A percentile compares a stretch with the other conserved stretches of the same genome.
These are phyloP conservation scores for Dictyostelium discoideum DNA, from an alignment of 78 protist genomes.

Conservation along the genomic window DNA sequence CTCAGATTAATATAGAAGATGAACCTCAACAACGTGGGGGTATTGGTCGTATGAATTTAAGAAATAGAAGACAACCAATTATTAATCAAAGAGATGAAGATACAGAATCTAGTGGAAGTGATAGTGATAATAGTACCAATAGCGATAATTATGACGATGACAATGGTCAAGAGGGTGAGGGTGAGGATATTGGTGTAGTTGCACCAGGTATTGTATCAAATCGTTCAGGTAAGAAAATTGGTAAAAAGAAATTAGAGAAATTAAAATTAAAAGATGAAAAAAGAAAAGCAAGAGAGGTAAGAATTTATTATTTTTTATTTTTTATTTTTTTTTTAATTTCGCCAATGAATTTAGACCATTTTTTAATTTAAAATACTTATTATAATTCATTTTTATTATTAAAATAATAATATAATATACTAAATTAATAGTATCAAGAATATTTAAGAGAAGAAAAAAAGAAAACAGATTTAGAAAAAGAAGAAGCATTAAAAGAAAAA, in stretches of 20 bases:
- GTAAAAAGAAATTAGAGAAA: conserved; percentile 82
- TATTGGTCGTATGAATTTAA: conserved; percentile 65
- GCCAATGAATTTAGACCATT: no score
- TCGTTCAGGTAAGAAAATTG: conserved; percentile 32
- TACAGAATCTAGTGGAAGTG: not conserved
- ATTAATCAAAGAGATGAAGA: not conserved
- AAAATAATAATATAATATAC: not conserved
- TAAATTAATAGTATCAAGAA: conserved; percentile 10
- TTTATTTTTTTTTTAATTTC: not conserved
- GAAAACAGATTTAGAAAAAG: conserved; percentile 56
- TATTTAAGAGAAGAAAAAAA: conserved; percentile 68
- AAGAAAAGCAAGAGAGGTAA: conserved; percentile 70
- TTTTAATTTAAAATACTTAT: no score
- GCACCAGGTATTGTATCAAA: not conserved
- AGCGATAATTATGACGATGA: conserved; percentile 17
- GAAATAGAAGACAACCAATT: conserved; percentile 45
- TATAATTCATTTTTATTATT: not conserved
- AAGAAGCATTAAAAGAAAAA: conserved; percentile 18
- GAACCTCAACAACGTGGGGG: conserved; percentile 1
- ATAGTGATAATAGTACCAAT: not conserved
- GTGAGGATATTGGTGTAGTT: not conserved
- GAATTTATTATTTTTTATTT: no score
- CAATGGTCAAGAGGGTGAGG: not conserved
- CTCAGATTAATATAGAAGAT: not conserved
- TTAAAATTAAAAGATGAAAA: conserved; percentile 75